Conservation (phyloP, 169 alveolate species). For the Plasmodium vinckei region DNA sequence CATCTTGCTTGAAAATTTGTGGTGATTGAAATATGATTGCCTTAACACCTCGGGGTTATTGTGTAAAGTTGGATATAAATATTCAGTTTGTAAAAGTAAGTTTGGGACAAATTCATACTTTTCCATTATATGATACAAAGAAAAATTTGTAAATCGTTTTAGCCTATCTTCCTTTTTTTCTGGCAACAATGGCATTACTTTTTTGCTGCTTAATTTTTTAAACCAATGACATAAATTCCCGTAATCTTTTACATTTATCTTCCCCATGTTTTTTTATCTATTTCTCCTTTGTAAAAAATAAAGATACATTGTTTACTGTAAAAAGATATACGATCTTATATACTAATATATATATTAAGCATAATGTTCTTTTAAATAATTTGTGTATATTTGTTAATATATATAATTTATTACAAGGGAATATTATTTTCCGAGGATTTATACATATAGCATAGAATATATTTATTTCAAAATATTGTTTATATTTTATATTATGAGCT, state of each 20-base stretch:
- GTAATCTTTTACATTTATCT: constrained; percentile 44
- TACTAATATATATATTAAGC: too few species aligned
- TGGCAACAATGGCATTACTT: constrained; percentile 48
- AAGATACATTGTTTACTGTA: too few species aligned
- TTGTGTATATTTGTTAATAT: too few species aligned
- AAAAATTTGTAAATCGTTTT: constrained; percentile 61
- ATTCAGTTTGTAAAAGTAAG: constrained; percentile 57
- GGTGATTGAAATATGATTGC: constrained; percentile 65
- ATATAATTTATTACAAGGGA: too few species aligned
- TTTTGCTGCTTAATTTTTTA: constrained; percentile 47
- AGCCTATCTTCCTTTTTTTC: constrained; percentile 65
- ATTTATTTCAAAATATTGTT: too few species aligned
- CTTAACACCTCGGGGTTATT: constrained; percentile 43
- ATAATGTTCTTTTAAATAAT: too few species aligned
- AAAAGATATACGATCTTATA: too few species aligned
- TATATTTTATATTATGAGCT: too few species aligned
- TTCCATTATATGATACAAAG: constrained; percentile 71
- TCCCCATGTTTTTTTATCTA: constrained; percentile 23
- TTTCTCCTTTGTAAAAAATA: not conserved
- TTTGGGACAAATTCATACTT: constrained; percentile 65
- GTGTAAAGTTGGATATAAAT: constrained; percentile 34
- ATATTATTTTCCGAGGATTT: too few species aligned
- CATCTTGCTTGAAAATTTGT: constrained; percentile 21
- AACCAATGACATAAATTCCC: constrained; percentile 63
- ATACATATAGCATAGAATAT: too few species aligned